A percentile compares a stretch with the other conserved stretches of the same genome.
phyloP scores from a whole-genome alignment of 2,329 filamentous ascomycete genomes.

The Arthrobotrys sinensis region DNA sequence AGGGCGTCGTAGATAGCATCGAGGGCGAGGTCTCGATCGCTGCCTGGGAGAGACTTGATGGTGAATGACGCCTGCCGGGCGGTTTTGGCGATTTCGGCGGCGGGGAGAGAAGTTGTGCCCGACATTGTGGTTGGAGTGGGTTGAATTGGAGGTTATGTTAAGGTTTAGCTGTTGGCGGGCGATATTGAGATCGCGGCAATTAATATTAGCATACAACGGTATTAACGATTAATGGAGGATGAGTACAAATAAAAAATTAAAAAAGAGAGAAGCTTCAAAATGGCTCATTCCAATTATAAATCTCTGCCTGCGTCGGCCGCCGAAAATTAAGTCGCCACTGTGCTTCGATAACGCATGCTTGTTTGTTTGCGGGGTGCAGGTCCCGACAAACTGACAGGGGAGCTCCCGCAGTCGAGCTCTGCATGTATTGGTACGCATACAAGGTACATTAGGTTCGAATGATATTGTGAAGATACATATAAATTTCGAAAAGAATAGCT shows the following conservation, averaged over 20 bases:
- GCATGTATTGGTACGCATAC: no score
- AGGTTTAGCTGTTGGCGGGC: not conserved
- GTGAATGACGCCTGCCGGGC: slow-evolving; percentile 77
- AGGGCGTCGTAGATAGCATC: slow-evolving; percentile 87
- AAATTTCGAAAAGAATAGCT: no score
- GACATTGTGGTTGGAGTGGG: slow-evolving; percentile 11
- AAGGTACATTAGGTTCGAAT: no score
- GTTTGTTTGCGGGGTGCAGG: slow-evolving; percentile 24
- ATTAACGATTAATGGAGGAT: not conserved
- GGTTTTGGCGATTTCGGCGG: slow-evolving; percentile 63
- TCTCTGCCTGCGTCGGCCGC: slow-evolving; percentile 37
- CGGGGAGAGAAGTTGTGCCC: slow-evolving; percentile 62
- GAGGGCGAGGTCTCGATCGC: slow-evolving; percentile 86
- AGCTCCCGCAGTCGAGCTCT: not conserved
- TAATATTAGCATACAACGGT: not conserved
- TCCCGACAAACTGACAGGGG: slow-evolving; percentile 16
- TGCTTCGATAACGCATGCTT: not conserved
- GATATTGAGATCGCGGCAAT: not conserved
- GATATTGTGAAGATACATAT: no score
- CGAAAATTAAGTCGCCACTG: slow-evolving; percentile 16
- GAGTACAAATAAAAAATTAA: slow-evolving; percentile 7
- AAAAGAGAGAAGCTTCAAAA: not conserved
- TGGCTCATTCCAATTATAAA: slow-evolving; percentile 16
- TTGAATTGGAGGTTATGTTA: slow-evolving; percentile 15
- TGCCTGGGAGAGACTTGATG: slow-evolving; percentile 82